Percentiles rank a stretch among this genome's conserved stretches.
These are phyloP conservation scores for Pleurozium schreberi DNA, from an alignment of 225 moss, liverwort and hornwort genomes.

Conservation along the genomic window DNA sequence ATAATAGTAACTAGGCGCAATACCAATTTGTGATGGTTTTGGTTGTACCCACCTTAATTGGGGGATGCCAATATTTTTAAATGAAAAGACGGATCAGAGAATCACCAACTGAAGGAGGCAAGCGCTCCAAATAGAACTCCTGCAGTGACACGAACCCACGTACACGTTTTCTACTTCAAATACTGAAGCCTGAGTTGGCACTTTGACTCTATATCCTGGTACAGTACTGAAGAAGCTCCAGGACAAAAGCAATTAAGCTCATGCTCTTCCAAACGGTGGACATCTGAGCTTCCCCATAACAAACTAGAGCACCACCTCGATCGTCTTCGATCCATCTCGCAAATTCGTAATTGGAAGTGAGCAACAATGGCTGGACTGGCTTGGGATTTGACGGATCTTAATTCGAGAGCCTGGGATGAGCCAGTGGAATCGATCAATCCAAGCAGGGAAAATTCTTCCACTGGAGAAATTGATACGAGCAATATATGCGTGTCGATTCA, in stretches of 20 bases:
- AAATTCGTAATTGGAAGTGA: background rate
- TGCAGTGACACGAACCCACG: background rate
- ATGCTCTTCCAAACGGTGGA: background rate
- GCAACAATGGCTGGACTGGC: background rate
- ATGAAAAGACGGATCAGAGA: background rate
- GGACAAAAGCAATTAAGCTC: background rate
- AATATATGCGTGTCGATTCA: background rate
- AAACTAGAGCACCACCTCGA: background rate
- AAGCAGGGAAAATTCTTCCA: background rate
- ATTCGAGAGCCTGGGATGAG: background rate
- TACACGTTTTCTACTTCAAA: background rate
- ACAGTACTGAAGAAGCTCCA: background rate
- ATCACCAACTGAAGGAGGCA: background rate
- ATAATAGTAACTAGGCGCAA: too few relatives aligned
- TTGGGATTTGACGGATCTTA: background rate
- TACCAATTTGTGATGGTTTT: too few relatives aligned
- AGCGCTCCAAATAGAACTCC: background rate
- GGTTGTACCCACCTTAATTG: too few relatives aligned
- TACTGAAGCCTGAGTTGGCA: background rate
- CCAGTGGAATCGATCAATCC: background rate
- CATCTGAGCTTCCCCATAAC: background rate
- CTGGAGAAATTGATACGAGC: background rate
- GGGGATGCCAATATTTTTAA: background rate
- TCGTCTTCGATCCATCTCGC: background rate
- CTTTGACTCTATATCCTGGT: background rate